phyloP scores from a whole-genome alignment of 1,284 basidiomycete genomes.

The Melanopsichium pennsylvanicum region DNA sequence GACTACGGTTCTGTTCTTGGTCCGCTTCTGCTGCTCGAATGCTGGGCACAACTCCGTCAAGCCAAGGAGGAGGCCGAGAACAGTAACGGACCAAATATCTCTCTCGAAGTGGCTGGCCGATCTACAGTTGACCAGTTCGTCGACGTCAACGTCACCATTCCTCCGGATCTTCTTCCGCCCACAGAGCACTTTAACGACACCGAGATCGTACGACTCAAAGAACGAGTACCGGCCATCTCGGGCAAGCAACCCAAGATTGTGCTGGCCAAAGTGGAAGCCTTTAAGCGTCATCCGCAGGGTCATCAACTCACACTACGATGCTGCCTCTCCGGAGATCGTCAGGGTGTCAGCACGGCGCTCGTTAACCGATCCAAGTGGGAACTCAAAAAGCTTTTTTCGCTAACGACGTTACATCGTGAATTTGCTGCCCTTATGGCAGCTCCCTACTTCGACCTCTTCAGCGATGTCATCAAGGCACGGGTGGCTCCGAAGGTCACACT shows the following conservation, averaged over 20 bases:
- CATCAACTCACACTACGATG: constrained; percentile 68
- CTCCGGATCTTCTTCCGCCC: constrained; percentile 28
- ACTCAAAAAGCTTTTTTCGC: constrained; percentile 82
- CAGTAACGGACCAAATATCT: constrained; percentile 53
- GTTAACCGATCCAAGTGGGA: constrained; percentile 76
- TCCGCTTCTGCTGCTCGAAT: constrained; percentile 87
- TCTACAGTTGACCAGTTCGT: constrained; percentile 50
- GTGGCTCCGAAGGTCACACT: constrained; percentile 69
- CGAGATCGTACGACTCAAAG: constrained; percentile 77
- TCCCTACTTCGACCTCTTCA: constrained; percentile 80
- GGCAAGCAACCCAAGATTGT: constrained; percentile 68
- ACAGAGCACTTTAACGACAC: constrained; percentile 37
- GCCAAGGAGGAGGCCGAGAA: constrained; percentile 73
- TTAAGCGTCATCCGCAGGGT: constrained; percentile 70
- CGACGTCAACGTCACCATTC: constrained; percentile 46
- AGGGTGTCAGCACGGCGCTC: constrained; percentile 63
- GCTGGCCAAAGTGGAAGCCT: constrained; percentile 83
- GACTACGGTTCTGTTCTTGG: constrained; percentile 82
- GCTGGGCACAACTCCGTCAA: constrained; percentile 86
- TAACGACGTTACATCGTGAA: constrained; percentile 91
- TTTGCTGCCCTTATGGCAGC: constrained; percentile 85
- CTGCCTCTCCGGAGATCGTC: constrained; percentile 67
- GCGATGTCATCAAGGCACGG: constrained; percentile 76
- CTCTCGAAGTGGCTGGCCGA: constrained; percentile 43
- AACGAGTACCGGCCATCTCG: constrained; percentile 81